These are phyloP conservation scores for Candida peoriensis DNA, from an alignment of 805 yeast genomes.

Conservation along the genomic window DNA sequence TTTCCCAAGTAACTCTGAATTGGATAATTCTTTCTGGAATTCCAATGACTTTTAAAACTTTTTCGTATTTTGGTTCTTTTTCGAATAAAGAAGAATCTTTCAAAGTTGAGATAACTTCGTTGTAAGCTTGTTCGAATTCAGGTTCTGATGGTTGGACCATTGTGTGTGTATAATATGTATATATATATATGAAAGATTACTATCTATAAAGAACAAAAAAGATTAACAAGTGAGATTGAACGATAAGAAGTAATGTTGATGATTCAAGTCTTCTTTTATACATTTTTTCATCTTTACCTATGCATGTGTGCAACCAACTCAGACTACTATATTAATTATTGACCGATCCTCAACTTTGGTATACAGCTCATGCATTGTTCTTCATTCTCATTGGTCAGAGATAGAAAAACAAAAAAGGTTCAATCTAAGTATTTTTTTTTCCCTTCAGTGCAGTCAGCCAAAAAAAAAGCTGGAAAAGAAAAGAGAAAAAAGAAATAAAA, in stretches of 20 bases:
- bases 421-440: no score
- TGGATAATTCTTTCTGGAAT: slow-evolving; percentile 95
- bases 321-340: no score
- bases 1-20: slow-evolving; percentile 98
- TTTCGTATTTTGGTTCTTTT: slow-evolving; percentile 85
- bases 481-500: no score
- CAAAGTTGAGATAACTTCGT: slow-evolving; percentile 84
- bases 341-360: no score
- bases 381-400: no score
- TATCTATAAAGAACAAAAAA: background rate
- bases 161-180: slow-evolving; percentile 24
- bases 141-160: slow-evolving; percentile 91
- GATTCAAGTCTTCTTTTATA: background rate
- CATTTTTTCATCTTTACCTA: background rate
- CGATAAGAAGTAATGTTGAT: background rate
- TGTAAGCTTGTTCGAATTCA: slow-evolving; percentile 98
- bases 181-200: no score
- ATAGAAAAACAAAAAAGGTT: no score
- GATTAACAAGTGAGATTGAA: background rate
- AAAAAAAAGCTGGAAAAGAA: no score
- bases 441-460: no score
- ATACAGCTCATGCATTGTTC: no score
- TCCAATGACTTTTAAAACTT: slow-evolving; percentile 83
- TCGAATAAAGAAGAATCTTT: slow-evolving; percentile 87
- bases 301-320: no score